Percentiles rank a stretch among this genome's conserved stretches.
Conservation (phyloP, 176 grass and related monocot genomes). For the Alloteropsis semialata region DNA sequence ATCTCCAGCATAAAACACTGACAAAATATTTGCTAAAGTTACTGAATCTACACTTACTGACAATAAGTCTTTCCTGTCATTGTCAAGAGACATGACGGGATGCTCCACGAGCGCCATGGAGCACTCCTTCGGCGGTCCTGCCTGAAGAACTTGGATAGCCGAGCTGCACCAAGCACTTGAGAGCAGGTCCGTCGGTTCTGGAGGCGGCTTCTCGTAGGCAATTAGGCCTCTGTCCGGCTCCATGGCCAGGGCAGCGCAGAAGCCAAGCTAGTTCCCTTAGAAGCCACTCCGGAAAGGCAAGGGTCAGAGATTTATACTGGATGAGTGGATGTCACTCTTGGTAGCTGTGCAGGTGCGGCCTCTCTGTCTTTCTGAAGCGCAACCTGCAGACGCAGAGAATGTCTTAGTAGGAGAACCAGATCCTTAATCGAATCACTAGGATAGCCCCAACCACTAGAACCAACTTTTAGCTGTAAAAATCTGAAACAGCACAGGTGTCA, state of each 20-base stretch:
- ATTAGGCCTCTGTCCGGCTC: conserved; percentile 37
- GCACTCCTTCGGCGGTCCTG: conserved; percentile 38
- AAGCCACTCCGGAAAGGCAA: conserved; percentile 24
- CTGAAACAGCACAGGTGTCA: conserved; percentile 35
- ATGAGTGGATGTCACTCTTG: conserved; percentile 15
- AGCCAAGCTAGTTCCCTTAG: conserved; percentile 9
- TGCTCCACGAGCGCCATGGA: conserved; percentile 65
- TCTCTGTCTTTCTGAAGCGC: conserved; percentile 30
- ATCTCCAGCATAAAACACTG: background rate
- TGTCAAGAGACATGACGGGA: conserved; percentile 41
- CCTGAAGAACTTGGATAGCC: conserved; percentile 71
- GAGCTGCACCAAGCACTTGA: conserved; percentile 87
- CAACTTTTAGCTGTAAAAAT: conserved; percentile 56
- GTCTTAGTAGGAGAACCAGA: conserved; percentile 47
- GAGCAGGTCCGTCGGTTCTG: conserved; percentile 59
- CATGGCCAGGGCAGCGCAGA: conserved; percentile 31
- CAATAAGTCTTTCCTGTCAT: conserved; percentile 18
- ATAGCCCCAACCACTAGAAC: conserved; percentile 47
- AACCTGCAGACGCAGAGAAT: conserved; percentile 29
- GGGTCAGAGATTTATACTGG: conserved; percentile 32
- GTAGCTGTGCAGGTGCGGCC: conserved; percentile 29
- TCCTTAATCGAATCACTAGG: conserved; percentile 49
- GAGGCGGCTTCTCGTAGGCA: conserved; percentile 17
- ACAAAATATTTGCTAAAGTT: conserved; percentile 22
- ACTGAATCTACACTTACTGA: conserved; percentile 42